Conservation (phyloP, 805 yeast species). For the Candida xiaguanensis region DNA sequence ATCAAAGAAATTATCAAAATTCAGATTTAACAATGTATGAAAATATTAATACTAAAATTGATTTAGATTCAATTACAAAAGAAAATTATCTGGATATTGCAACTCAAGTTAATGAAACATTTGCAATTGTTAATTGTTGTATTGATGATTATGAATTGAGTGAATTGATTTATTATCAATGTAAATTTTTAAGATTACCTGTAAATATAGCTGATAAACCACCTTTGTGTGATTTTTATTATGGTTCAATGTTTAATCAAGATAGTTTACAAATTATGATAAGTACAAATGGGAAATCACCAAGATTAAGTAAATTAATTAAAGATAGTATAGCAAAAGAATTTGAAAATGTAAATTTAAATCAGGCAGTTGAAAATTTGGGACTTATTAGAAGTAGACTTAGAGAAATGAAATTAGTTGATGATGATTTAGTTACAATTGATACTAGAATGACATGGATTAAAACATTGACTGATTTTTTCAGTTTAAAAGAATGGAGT, state of each 20-base stretch:
- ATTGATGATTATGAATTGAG: conserved; percentile 67
- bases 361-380: conserved; percentile 57
- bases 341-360: conserved; percentile 43
- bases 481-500: conserved; percentile 59
- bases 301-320: conserved; percentile 58
- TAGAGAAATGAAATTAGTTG: conserved; percentile 40
- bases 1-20: conserved; percentile 41
- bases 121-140: conserved; percentile 69
- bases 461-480: conserved; percentile 58
- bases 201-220: conserved; percentile 87
- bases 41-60: conserved; percentile 5
- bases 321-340: conserved; percentile 53
- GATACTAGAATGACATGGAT: conserved; percentile 71
- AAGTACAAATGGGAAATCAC: conserved; percentile 79
- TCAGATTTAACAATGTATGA: conserved; percentile 52
- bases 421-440: conserved; percentile 47
- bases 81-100: conserved; percentile 26
- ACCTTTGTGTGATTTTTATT: conserved; percentile 78
- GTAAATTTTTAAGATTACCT: conserved; percentile 45
- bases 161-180: conserved; percentile 50
- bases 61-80: conserved; percentile 10
- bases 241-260: conserved; percentile 71
- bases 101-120: conserved; percentile 36
- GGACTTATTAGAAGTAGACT: conserved; percentile 51
- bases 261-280: conserved; percentile 79